phyloP scores from a whole-genome alignment of 345 rosid species.

The Fremontodendron californicum region DNA sequence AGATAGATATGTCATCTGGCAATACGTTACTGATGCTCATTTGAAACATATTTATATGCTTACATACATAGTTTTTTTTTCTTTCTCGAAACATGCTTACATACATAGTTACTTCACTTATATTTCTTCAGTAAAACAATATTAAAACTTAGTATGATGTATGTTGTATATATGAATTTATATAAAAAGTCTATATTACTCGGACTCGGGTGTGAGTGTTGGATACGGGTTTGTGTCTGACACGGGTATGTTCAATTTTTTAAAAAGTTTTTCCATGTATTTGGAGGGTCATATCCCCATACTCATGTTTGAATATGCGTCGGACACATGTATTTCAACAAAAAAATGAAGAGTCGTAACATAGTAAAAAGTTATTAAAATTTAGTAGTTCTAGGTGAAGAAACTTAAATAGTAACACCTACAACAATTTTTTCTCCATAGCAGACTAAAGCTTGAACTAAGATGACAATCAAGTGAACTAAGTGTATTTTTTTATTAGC shows the following conservation, averaged over 20 bases:
- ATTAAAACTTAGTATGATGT: not conserved
- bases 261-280: too few species aligned
- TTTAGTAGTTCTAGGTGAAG: too few species aligned
- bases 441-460: not conserved
- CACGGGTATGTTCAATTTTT: too few species aligned
- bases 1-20: not conserved
- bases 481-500: not conserved
- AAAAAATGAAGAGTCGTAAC: too few species aligned
- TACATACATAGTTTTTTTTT: too few species aligned
- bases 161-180: not conserved
- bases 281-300: too few species aligned
- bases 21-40: not conserved
- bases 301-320: too few species aligned
- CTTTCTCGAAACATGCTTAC: too few species aligned
- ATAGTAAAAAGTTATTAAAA: too few species aligned
- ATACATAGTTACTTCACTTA: not conserved
- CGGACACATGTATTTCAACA: too few species aligned
- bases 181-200: not conserved
- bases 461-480: not conserved
- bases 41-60: not conserved
- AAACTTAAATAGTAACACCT: not conserved
- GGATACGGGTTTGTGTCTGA: too few species aligned
- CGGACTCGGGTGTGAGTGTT: too few species aligned
- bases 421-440: not conserved
- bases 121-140: not conserved